These are phyloP conservation scores for Tetrahymena elliotti DNA, from an alignment of 73 alveolate genomes.

Conservation along the genomic window DNA sequence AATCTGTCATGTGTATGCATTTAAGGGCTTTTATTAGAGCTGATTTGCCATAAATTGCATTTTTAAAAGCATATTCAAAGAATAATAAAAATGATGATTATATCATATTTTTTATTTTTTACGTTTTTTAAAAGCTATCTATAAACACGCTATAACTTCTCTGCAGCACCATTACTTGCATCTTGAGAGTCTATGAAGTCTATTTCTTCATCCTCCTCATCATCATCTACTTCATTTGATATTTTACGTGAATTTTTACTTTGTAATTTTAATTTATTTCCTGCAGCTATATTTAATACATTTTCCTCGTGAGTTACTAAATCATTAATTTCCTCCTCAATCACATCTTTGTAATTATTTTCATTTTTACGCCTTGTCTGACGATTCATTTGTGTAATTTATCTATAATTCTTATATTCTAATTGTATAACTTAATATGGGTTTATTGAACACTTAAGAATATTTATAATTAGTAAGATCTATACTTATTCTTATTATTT, in stretches of 20 bases:
- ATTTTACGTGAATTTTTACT: background rate
- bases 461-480: background rate
- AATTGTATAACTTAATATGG: background rate
- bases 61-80: too few species aligned
- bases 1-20: background rate
- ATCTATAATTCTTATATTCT: background rate
- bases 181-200: background rate
- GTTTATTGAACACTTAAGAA: background rate
- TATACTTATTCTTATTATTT: background rate
- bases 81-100: background rate
- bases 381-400: background rate
- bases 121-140: background rate
- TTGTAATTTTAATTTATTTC: background rate
- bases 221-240: background rate
- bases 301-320: background rate
- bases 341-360: background rate
- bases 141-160: background rate
- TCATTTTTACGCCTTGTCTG: background rate
- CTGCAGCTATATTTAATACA: background rate
- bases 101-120: background rate
- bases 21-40: background rate
- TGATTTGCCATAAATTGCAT: background rate
- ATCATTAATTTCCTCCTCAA: background rate
- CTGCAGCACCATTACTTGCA: background rate
- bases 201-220: background rate